Conservation (phyloP, 257 asterid genomes). For the Solanum clarkiae region DNA sequence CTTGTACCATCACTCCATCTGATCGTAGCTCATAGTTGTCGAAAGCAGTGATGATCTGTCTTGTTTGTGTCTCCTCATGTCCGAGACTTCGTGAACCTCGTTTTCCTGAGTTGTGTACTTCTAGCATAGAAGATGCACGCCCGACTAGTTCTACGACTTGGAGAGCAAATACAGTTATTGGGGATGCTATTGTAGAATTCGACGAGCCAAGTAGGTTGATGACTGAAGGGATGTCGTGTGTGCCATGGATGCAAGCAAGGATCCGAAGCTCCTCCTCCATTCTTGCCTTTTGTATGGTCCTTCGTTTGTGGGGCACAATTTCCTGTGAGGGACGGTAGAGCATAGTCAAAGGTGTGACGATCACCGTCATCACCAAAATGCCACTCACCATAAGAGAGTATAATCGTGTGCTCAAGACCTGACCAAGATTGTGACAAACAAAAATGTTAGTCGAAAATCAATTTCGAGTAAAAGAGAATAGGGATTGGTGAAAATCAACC, state of each 20-base stretch:
- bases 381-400: slow-evolving; percentile 66
- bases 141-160: slow-evolving; percentile 83
- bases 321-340: slow-evolving; percentile 29
- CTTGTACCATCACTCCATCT: slow-evolving; percentile 57
- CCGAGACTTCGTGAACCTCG: slow-evolving; percentile 45
- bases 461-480: neutral
- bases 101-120: slow-evolving; percentile 47
- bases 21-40: slow-evolving; percentile 67
- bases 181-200: slow-evolving; percentile 34
- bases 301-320: slow-evolving; percentile 46
- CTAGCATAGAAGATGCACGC: slow-evolving; percentile 62
- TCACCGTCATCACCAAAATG: slow-evolving; percentile 48
- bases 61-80: slow-evolving; percentile 51
- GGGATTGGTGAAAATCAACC: slow-evolving; percentile 16
- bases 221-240: slow-evolving; percentile 40
- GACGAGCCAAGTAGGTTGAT: slow-evolving; percentile 68
- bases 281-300: slow-evolving; percentile 59
- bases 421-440: neutral
- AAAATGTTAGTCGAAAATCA: neutral
- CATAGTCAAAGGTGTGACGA: slow-evolving; percentile 45
- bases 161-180: slow-evolving; percentile 49
- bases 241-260: slow-evolving; percentile 56
- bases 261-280: slow-evolving; percentile 63
- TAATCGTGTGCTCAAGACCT: slow-evolving; percentile 45
- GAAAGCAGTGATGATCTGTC: slow-evolving; percentile 57